phyloP scores from a whole-genome alignment of 139 green algal species.

The Haematococcus lacustris region DNA sequence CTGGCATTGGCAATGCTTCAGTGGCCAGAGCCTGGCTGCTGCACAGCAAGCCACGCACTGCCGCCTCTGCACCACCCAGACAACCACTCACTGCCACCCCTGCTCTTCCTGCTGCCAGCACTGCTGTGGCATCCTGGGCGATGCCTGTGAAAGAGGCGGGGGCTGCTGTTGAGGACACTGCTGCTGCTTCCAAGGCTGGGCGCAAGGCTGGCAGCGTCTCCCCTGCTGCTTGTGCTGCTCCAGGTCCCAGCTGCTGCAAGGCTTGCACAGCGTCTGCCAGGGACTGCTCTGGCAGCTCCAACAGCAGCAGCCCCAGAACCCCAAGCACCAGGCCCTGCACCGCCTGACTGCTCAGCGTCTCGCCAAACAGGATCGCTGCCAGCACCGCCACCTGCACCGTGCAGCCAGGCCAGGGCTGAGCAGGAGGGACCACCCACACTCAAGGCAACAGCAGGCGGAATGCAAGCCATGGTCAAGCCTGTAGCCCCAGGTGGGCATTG shows the following conservation, averaged over 20 bases:
- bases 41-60: no score
- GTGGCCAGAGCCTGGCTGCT: no score
- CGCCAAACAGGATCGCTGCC: constrained; percentile 85
- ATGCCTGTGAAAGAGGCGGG: no score
- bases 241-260: not conserved
- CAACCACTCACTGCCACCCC: no score
- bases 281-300: constrained; percentile 72
- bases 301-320: constrained; percentile 75
- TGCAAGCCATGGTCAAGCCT: not conserved
- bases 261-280: not conserved
- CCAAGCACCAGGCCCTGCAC: constrained; percentile 67
- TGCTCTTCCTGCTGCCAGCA: no score
- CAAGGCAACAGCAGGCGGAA: no score
- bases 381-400: constrained; percentile 73
- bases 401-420: not conserved
- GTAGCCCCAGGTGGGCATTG: not conserved
- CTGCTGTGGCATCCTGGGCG: no score
- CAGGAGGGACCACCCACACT: not conserved
- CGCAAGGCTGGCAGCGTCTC: not conserved
- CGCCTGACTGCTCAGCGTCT: constrained; percentile 38
- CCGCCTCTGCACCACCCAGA: no score
- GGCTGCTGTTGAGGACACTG: no score
- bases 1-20: no score
- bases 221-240: no score
- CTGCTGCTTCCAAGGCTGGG: no score